Evolutionary conservation across 2,329 filamentous ascomycete genomes (phyloP).

Genomic region (Exophiala aquamarina): DNA sequence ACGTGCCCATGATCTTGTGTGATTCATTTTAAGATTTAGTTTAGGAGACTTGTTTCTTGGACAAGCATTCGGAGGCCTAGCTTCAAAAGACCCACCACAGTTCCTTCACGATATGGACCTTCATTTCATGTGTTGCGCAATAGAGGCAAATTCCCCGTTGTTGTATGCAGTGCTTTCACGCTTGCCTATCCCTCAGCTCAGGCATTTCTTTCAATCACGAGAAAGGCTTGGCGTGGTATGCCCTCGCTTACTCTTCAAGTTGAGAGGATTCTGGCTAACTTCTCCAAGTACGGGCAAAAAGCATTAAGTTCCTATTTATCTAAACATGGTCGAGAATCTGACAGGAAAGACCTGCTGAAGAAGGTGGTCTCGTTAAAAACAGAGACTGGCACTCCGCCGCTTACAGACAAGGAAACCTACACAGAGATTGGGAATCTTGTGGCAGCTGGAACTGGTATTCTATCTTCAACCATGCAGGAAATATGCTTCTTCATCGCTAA

Average conservation of each 20-base stretch:
- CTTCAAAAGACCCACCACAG: slow-evolving; percentile 8
- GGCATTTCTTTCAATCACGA: slow-evolving; percentile 5
- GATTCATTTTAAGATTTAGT: neutral
- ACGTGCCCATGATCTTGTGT: neutral
- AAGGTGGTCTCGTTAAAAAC: neutral
- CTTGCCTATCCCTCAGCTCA: slow-evolving; percentile 12
- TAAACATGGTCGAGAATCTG: slow-evolving; percentile 1
- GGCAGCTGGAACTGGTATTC: slow-evolving; percentile 4
- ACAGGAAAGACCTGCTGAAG: slow-evolving; percentile 1
- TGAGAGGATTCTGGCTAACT: no score
- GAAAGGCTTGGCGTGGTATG: no score
- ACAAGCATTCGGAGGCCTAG: slow-evolving; percentile 13
- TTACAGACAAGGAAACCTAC: neutral
- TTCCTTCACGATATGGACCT: slow-evolving; percentile 14
- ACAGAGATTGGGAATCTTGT: slow-evolving; percentile 4
- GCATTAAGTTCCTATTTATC: slow-evolving; percentile 2
- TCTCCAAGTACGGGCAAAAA: slow-evolving; percentile 1
- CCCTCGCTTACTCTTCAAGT: no score
- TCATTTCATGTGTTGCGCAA: slow-evolving; percentile 11
- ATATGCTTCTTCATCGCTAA: neutral
- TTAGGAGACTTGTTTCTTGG: slow-evolving; percentile 16
- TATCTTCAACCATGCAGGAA: neutral
- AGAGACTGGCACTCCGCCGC: neutral
- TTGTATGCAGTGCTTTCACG: slow-evolving; percentile 2
- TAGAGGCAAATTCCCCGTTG: slow-evolving; percentile 9